These are phyloP conservation scores for Leucosporidium scottii DNA, from an alignment of 768 basidiomycete species.

Conservation along the genomic window DNA sequence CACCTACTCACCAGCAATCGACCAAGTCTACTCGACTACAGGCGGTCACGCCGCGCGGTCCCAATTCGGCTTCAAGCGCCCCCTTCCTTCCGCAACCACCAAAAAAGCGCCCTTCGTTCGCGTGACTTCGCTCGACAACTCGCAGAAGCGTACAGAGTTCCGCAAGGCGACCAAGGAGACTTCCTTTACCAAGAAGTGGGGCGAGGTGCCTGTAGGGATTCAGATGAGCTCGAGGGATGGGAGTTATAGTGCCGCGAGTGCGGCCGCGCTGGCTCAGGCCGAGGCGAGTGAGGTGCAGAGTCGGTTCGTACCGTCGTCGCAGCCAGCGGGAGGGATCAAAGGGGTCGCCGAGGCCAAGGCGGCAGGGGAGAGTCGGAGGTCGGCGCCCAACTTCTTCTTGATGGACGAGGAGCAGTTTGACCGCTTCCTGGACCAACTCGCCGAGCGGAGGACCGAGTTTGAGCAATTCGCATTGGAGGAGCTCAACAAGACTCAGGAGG, in stretches of 20 bases:
- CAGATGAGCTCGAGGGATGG: slow-evolving; percentile 7
- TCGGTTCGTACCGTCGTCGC: slow-evolving; percentile 9
- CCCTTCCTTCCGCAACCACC: slow-evolving; percentile 55
- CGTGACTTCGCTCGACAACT: slow-evolving; percentile 24
- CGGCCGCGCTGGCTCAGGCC: no score
- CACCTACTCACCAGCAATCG: slow-evolving; percentile 64
- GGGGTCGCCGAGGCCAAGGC: background rate
- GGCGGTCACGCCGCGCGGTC: slow-evolving; percentile 66
- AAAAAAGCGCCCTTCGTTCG: slow-evolving; percentile 26
- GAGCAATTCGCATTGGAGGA: slow-evolving; percentile 16
- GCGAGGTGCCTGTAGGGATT: slow-evolving; percentile 20
- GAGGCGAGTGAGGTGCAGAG: slow-evolving; percentile 6
- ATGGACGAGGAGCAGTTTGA: slow-evolving; percentile 25
- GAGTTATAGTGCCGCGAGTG: background rate
- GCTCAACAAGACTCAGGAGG: background rate
- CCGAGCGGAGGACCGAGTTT: slow-evolving; percentile 12
- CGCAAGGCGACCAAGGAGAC: slow-evolving; percentile 26
- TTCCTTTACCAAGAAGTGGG: slow-evolving; percentile 19
- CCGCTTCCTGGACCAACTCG: slow-evolving; percentile 17
- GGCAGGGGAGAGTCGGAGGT: background rate
- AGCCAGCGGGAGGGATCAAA: background rate
- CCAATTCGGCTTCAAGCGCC: slow-evolving; percentile 79
- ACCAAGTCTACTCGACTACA: slow-evolving; percentile 67
- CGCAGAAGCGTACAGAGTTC: slow-evolving; percentile 24
- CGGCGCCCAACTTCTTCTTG: slow-evolving; percentile 27